A percentile compares a stretch with the other conserved stretches of the same genome.
phyloP scores from a whole-genome alignment of 371 early-diverging fungal genomes.

The Mortierella sp. region DNA sequence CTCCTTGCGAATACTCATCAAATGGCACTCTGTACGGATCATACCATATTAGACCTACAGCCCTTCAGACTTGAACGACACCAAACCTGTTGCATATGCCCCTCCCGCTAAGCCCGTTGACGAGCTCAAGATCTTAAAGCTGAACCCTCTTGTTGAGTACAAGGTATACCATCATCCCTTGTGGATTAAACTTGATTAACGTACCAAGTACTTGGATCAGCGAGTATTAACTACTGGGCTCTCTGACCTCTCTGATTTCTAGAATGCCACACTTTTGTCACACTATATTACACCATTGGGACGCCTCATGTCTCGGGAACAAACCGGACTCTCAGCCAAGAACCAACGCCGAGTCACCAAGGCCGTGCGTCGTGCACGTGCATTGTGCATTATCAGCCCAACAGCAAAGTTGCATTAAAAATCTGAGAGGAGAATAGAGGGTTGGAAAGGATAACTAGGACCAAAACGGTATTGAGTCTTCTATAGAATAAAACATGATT shows the following conservation, averaged over 20 bases:
- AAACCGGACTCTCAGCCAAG: slow-evolving; percentile 81
- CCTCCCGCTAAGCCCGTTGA: slow-evolving; percentile 43
- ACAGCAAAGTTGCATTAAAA: slow-evolving; percentile 38
- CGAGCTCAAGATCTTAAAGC: slow-evolving; percentile 61
- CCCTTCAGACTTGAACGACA: slow-evolving; percentile 44
- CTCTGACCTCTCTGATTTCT: not conserved
- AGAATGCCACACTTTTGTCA: slow-evolving; percentile 75
- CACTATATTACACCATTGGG: slow-evolving; percentile 87
- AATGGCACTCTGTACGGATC: not conserved
- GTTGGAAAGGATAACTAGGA: not conserved
- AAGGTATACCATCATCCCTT: slow-evolving; percentile 60
- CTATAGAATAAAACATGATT: too few relatives aligned
- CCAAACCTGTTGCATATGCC: slow-evolving; percentile 20
- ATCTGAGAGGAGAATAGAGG: not conserved
- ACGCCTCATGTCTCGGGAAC: slow-evolving; percentile 79
- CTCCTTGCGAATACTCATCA: not conserved
- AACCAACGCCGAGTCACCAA: slow-evolving; percentile 84
- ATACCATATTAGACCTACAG: slow-evolving; percentile 32
- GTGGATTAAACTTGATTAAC: not conserved
- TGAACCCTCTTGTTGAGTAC: slow-evolving; percentile 83
- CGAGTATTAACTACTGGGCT: not conserved
- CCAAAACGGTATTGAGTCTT: not conserved
- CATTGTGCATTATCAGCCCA: slow-evolving; percentile 74
- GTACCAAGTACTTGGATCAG: too few relatives aligned
- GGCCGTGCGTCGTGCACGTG: slow-evolving; percentile 88